Base-by-base conservation (phyloP, 129 eudicot genomes). In the Erigeron canadensis region DNA sequence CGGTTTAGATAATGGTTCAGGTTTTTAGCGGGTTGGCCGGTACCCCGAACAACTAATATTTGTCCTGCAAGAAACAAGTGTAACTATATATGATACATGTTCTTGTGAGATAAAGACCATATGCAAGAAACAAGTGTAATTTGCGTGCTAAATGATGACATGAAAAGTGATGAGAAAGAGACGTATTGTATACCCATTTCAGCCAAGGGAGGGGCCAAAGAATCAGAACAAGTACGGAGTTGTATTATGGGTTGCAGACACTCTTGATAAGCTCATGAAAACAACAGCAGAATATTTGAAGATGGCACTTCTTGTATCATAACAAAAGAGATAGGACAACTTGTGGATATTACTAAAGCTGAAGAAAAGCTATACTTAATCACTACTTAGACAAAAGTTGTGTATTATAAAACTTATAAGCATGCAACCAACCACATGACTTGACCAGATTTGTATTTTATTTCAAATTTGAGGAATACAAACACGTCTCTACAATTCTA, bases 311-410 rank as follows among this genome's bases (percentile, higher is more conserved):
- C 76, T 67, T 81, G 83, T 61, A 75, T 91, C 23, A 39, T 89
- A 78, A 77, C 96, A 9, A 86, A 89, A 82, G 95, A 89, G 78
- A 88, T 80, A 60, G 91, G 95, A 75, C 79, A 71, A 82, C 79
- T 92, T 67, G n/a, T 79, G 5, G 85, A 86, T 71, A 80, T 86
- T 88, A 82, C 88, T 10, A 65, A 17, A 18, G 84, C 83, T 75
- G 85, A 85, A 5, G 91, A 88, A 72, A 86, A 81, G 76, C 64
- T 88, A 80, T 88, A 88, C 54, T 60, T 86, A 72, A 54, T 54
- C 60, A 69, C 79, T 47, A 73, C 72, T 63, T 73, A 80, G 68
- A 67, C 82, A 45, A 58, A 65, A 17, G 57, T 43, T 67, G 8
- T 55, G 61, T 55, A 7, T 72, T 15, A 10, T 10, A 47, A 13